phyloP scores from a whole-genome alignment of 169 alveolate genomes.

The Eimeria nieschulzi region DNA sequence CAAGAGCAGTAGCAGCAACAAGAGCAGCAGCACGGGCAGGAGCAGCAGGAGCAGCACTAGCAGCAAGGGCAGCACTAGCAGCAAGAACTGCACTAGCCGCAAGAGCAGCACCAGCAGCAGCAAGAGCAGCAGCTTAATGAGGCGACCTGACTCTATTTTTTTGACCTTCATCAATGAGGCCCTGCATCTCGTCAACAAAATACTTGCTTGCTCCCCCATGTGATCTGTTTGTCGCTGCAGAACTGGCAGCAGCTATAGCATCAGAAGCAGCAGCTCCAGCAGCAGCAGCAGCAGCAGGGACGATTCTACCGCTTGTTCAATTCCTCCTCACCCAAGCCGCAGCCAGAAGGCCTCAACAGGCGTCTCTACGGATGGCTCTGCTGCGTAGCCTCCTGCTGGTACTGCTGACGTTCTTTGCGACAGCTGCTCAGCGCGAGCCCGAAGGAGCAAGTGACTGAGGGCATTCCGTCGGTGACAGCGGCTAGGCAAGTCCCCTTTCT shows the following conservation, averaged over 20 bases:
- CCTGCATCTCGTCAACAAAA: neutral
- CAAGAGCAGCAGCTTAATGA: neutral
- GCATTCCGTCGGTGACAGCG: neutral
- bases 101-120: neutral
- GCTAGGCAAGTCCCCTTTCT: neutral
- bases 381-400: neutral
- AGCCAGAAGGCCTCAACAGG: neutral
- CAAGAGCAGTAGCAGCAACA: neutral
- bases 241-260: neutral
- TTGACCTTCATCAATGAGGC: constrained; percentile 3
- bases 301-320: neutral
- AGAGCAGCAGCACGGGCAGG: neutral
- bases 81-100: neutral
- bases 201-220: neutral
- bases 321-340: neutral
- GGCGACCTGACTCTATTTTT: neutral
- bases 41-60: neutral
- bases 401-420: constrained; percentile 23
- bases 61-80: neutral
- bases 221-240: constrained; percentile 3
- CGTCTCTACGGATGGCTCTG: constrained; percentile 21
- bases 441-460: neutral
- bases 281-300: neutral
- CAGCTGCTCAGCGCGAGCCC: constrained; percentile 14
- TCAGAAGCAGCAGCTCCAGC: neutral